phyloP scores from a whole-genome alignment of 352 stramenopile genomes.

The Globisporangium radiosum region DNA sequence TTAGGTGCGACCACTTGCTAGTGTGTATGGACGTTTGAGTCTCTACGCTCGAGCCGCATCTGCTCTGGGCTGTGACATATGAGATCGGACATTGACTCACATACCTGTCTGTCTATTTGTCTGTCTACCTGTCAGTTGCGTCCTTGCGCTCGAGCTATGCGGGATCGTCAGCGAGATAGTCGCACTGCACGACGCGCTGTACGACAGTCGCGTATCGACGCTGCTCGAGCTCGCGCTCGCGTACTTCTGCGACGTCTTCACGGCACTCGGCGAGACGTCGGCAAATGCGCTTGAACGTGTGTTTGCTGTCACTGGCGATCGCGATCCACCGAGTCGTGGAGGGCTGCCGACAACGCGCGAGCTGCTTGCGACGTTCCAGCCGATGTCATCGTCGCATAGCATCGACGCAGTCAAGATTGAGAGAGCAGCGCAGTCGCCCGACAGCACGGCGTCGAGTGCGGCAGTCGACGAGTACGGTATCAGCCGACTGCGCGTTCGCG shows the following conservation, averaged over 20 bases:
- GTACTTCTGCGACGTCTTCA: conserved; percentile 27
- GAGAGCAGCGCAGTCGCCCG: not conserved
- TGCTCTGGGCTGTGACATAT: too few relatives aligned
- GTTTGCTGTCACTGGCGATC: conserved; percentile 1
- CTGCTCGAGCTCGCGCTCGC: conserved; percentile 20
- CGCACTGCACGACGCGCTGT: conserved; percentile 6
- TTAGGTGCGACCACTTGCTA: conserved; percentile 7
- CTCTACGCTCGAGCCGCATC: too few relatives aligned
- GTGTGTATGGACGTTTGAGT: too few relatives aligned
- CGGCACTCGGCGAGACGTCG: conserved; percentile 18
- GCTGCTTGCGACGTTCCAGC: conserved; percentile 9
- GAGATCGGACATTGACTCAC: conserved; percentile 9
- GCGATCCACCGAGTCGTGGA: not conserved
- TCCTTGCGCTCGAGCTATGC: conserved; percentile 59
- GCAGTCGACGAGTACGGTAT: conserved; percentile 45
- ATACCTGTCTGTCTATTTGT: conserved; percentile 15
- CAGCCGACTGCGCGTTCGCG: conserved; percentile 26
- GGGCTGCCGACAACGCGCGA: not conserved
- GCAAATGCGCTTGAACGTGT: conserved; percentile 1
- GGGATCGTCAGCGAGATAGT: conserved; percentile 49
- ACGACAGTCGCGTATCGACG: not conserved
- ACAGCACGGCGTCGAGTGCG: too few relatives aligned
- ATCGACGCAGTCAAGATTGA: conserved; percentile 11
- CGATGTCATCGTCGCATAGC: not conserved
- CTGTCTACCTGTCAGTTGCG: conserved; percentile 30